phyloP scores from a whole-genome alignment of 1,284 basidiomycete genomes.

The Rhodotorula glutinis region DNA sequence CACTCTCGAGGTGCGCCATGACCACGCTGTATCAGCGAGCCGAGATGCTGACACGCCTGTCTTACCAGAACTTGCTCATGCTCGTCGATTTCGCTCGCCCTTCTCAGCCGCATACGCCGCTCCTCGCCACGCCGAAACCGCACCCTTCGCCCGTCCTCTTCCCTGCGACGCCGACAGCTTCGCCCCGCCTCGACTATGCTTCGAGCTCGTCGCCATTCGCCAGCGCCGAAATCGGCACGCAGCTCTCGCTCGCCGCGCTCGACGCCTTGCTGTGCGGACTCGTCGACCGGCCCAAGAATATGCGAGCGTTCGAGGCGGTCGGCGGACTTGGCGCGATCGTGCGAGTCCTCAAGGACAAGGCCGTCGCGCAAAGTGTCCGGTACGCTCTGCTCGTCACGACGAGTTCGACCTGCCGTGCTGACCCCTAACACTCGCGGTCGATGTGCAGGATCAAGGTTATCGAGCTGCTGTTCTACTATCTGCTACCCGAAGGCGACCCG shows the following conservation, averaged over 20 bases:
- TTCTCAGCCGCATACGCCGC: conserved; percentile 49
- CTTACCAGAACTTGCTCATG: conserved; percentile 40
- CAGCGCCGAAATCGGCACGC: not conserved
- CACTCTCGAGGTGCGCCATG: conserved; percentile 61
- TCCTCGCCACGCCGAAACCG: conserved; percentile 64
- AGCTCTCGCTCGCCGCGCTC: conserved; percentile 62
- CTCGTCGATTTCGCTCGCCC: conserved; percentile 46
- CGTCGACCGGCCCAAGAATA: conserved; percentile 69
- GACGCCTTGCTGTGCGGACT: conserved; percentile 79
- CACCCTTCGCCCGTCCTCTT: conserved; percentile 52
- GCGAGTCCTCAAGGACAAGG: conserved; percentile 73
- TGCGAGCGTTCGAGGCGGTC: conserved; percentile 70
- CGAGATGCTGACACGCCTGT: conserved; percentile 2
- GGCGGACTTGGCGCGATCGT: conserved; percentile 75
- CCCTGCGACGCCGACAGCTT: conserved; percentile 29
- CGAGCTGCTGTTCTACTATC: conserved; percentile 87
- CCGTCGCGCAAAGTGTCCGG: conserved; percentile 77
- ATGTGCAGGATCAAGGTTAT: conserved; percentile 78
- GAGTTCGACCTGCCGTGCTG: not conserved
- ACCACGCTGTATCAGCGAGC: too few species aligned
- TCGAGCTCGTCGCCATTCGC: not conserved
- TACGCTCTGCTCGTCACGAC: conserved; percentile 49
- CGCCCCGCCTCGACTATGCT: conserved; percentile 29
- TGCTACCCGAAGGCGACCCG: conserved; percentile 61
- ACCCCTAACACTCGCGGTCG: not conserved